Evolutionary conservation across 768 basidiomycete species (phyloP).

Genomic region (Rhizopogon sp.): DNA sequence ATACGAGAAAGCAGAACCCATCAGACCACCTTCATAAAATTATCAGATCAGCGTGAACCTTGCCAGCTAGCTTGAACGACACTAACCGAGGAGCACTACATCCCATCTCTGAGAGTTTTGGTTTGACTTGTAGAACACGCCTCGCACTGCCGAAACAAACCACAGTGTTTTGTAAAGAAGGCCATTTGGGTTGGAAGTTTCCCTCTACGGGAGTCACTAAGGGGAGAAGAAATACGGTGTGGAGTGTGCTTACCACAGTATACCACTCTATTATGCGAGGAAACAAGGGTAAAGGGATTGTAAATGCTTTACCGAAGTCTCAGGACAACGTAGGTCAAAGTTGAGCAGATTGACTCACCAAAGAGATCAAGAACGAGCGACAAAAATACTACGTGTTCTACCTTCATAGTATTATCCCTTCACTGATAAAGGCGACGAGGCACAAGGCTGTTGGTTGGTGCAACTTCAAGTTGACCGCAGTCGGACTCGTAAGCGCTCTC

Average conservation of each 20-base stretch:
- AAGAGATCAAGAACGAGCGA: conserved; percentile 88
- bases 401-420: conserved; percentile 44
- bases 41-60: neutral
- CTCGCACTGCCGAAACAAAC: conserved; percentile 61
- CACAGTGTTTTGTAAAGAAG: conserved; percentile 70
- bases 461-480: too few relatives aligned
- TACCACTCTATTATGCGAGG: conserved; percentile 98
- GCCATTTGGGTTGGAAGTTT: conserved; percentile 62
- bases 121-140: conserved; percentile 55
- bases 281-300: conserved; percentile 93
- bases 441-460: too few relatives aligned
- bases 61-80: neutral
- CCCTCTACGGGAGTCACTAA: conserved; percentile 42
- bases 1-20: conserved; percentile 92
- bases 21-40: conserved; percentile 58
- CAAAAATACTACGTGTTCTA: conserved; percentile 83
- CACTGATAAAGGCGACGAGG: too few relatives aligned
- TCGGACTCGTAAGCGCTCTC: too few relatives aligned
- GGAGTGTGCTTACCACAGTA: conserved; percentile 48
- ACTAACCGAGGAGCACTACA: conserved; percentile 80
- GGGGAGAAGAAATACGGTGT: neutral
- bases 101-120: conserved; percentile 82
- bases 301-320: conserved; percentile 61
- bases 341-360: conserved; percentile 33
- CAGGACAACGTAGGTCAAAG: conserved; percentile 5